Evolutionary conservation across 805 yeast species (phyloP).

Genomic region (Zygotorulaspora florentina): DNA sequence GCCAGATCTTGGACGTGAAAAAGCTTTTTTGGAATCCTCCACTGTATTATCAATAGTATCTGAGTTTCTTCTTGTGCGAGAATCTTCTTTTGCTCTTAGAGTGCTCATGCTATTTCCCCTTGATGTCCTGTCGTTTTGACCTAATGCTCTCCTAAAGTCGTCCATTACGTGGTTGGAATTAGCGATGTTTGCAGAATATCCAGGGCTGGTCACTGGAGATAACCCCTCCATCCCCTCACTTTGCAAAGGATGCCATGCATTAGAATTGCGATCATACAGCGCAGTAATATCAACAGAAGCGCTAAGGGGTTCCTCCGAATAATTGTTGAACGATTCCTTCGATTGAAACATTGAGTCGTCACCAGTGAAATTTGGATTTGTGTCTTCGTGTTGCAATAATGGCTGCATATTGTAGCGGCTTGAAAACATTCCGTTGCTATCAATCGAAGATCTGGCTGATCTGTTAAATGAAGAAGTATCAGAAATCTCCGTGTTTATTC

Average conservation of each 20-base stretch:
- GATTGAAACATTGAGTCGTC: constrained; percentile 29
- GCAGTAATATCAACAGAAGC: constrained; percentile 39
- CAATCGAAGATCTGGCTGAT: constrained; percentile 25
- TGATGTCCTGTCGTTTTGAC: neutral
- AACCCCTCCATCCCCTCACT: constrained; percentile 10
- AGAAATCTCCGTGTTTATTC: constrained; percentile 5
- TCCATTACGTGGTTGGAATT: constrained; percentile 21
- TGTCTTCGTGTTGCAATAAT: constrained; percentile 21
- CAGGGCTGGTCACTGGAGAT: constrained; percentile 15
- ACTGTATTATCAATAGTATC: constrained; percentile 4
- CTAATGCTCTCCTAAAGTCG: constrained; percentile 23
- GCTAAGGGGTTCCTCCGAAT: constrained; percentile 21
- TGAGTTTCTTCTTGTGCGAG: constrained; percentile 1
- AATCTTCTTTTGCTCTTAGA: constrained; percentile 2
- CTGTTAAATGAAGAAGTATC: constrained; percentile 13
- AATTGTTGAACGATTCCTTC: constrained; percentile 28
- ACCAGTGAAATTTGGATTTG: constrained; percentile 13
- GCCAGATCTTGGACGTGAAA: constrained; percentile 5
- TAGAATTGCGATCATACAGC: constrained; percentile 29
- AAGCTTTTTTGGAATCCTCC: constrained; percentile 1
- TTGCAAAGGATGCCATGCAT: constrained; percentile 29
- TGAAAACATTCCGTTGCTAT: constrained; percentile 10
- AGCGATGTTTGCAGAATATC: constrained; percentile 20
- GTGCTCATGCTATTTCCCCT: constrained; percentile 10
- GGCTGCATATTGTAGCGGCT: constrained; percentile 28